Percentiles rank a stretch among this genome's conserved stretches.
Conservation (phyloP, 257 asterid genomes). For the Catharanthus roseus region DNA sequence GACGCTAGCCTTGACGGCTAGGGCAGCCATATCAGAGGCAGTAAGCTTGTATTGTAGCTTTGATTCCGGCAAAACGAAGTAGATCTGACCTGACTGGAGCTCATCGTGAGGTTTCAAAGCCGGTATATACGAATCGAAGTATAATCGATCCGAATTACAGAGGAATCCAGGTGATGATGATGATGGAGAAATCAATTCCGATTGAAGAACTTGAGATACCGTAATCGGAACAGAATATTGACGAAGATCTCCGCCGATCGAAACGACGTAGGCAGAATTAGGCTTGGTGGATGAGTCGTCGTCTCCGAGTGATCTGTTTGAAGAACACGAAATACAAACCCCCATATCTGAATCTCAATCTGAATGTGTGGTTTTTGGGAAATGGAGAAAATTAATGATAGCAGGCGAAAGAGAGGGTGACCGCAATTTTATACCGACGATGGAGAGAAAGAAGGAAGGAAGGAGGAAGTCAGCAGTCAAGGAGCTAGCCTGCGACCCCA, state of each 20-base stretch:
- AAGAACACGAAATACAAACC: conserved; percentile 39
- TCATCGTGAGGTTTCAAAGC: conserved; percentile 25
- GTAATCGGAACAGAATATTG: conserved; percentile 35
- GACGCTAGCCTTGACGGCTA: conserved; percentile 67
- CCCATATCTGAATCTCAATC: conserved; percentile 33
- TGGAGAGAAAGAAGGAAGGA: background rate
- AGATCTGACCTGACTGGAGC: conserved; percentile 54
- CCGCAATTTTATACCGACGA: background rate
- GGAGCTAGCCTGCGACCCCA: background rate
- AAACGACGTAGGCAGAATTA: conserved; percentile 40
- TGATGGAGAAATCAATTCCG: conserved; percentile 9
- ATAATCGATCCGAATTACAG: conserved; percentile 58
- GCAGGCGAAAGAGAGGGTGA: too few species aligned
- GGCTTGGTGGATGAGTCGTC: conserved; percentile 1
- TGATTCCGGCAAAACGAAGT: conserved; percentile 45
- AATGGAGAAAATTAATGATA: background rate
- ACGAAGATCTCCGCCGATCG: conserved; percentile 40
- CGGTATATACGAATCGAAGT: conserved; percentile 54
- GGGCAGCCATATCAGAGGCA: conserved; percentile 75
- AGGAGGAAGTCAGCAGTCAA: background rate
- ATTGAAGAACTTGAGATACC: conserved; percentile 38
- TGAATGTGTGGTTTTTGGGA: too few species aligned
- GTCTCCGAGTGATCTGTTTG: conserved; percentile 14
- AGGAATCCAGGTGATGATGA: conserved; percentile 32
- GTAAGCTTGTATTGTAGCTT: conserved; percentile 44